These are phyloP conservation scores for Dactylellina leptospora DNA, from an alignment of 2,329 filamentous ascomycete species.

Conservation along the genomic window DNA sequence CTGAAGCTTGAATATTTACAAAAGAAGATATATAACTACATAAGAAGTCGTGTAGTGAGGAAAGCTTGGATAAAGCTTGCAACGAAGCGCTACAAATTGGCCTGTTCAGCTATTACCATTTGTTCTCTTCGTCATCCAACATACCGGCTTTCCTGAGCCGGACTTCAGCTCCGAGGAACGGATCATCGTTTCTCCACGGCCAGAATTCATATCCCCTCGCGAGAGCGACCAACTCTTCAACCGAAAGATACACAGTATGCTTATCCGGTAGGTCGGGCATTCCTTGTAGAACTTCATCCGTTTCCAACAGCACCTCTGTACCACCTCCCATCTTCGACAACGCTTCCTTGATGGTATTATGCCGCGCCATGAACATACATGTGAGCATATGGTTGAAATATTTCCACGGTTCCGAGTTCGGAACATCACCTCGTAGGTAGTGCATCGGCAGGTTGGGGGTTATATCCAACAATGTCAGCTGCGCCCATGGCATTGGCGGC, in stretches of 20 bases:
- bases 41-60: too few species aligned
- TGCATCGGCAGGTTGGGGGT: slow-evolving; percentile 26
- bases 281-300: slow-evolving; percentile 16
- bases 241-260: slow-evolving; percentile 27
- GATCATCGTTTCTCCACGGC: slow-evolving; percentile 43
- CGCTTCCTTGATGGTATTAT: slow-evolving; percentile 20
- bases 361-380: slow-evolving; percentile 25
- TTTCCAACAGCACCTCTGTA: slow-evolving; percentile 39
- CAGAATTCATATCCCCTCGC: slow-evolving; percentile 45
- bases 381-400: slow-evolving; percentile 45
- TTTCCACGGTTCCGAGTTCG: slow-evolving; percentile 45
- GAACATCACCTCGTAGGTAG: slow-evolving; percentile 26
- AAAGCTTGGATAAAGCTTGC: too few species aligned
- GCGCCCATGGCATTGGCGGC: slow-evolving; percentile 18
- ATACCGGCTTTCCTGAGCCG: slow-evolving; percentile 21
- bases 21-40: too few species aligned
- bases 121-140: slow-evolving; percentile 40
- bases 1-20: neutral
- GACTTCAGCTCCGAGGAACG: slow-evolving; percentile 33
- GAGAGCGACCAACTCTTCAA: slow-evolving; percentile 17
- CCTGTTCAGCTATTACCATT: neutral
- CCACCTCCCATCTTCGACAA: slow-evolving; percentile 38
- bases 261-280: slow-evolving; percentile 30
- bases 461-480: slow-evolving; percentile 29
- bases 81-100: neutral